Evolutionary conservation across 345 rosid species (phyloP), one percentile per base, ranked within the genome.

Genomic region (Arabis hirsuta): DNA sequence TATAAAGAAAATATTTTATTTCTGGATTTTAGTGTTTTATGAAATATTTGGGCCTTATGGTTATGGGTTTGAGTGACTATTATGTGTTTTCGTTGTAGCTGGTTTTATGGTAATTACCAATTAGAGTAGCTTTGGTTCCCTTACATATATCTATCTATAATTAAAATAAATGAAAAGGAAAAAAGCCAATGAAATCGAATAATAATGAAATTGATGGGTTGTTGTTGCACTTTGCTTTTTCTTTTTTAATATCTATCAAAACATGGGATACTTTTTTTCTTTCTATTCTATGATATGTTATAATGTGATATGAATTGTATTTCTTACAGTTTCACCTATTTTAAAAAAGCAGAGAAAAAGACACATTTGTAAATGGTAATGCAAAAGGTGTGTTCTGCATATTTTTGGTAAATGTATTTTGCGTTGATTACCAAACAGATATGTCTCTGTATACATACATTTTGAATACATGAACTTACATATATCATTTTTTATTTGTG

Each of bases 151-250:
- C 8, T 68, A 19, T 46, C 14, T 57, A 9, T 0, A 67, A 7
- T 11, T 29, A 1, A 46, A 57, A 38, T 8, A 44, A 38, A 48
- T 16, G 60, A 59, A 69, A 36, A 58, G 8, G 12, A 16, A 39
- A 44, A 62, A 46, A 55, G 32, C 43, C 51, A 34, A 64, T 19
- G 12, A 61, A 27, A 62, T 52, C 42, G 77, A 73, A 55, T 65
- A 56, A 55, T 65, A 32, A 65, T 55, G 64, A 52, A 51, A 51
- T 11, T 71, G 68, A 71, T 71, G 71, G 56, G 71, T 64, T 64
- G 64, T 62, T 46, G 62, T 55, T 65, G 31, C 55, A 44, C 55
- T 63, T 72, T 73, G 10, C 43, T 8, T 14, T 53, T 73, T 26
- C 11, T 55, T 27, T 55, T 55, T 6, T 7, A 5, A 26, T 29